These are phyloP conservation scores for Excoecaria agallocha DNA, from an alignment of 345 rosid species.

Conservation along the genomic window DNA sequence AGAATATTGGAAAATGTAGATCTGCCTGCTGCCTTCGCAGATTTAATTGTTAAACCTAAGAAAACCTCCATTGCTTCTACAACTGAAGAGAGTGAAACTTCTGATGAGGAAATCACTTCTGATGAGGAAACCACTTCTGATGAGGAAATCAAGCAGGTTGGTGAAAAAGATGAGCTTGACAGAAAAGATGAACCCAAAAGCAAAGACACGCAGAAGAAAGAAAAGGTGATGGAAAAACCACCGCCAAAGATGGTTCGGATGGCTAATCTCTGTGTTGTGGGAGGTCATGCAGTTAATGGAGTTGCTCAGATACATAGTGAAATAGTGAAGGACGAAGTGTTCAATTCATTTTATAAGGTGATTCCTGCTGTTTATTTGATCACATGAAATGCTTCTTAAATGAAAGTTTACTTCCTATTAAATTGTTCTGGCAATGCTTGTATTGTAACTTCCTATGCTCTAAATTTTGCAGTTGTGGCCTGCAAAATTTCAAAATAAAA, in stretches of 20 bases:
- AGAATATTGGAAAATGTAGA: slow-evolving; percentile 77
- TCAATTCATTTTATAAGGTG: slow-evolving; percentile 62
- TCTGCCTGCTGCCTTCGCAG: slow-evolving; percentile 58
- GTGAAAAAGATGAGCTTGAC: slow-evolving; percentile 26
- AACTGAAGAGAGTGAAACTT: slow-evolving; percentile 28
- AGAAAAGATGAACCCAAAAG: slow-evolving; percentile 11
- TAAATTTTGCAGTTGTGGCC: slow-evolving; percentile 62
- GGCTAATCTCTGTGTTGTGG: slow-evolving; percentile 61
- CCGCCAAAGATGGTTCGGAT: slow-evolving; percentile 41
- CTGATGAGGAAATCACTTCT: slow-evolving; percentile 25
- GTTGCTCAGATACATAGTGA: slow-evolving; percentile 82
- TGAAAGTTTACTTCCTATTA: not conserved
- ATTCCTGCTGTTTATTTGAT: not conserved
- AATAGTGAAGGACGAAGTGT: slow-evolving; percentile 68
- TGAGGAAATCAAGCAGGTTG: slow-evolving; percentile 24
- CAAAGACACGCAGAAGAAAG: slow-evolving; percentile 27
- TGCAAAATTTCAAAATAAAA: slow-evolving; percentile 69
- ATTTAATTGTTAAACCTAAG: slow-evolving; percentile 57
- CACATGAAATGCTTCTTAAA: not conserved
- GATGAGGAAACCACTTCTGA: slow-evolving; percentile 12
- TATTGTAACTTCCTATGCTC: slow-evolving; percentile 17
- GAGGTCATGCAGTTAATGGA: slow-evolving; percentile 75
- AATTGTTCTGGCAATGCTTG: not conserved
- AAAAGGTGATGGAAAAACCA: slow-evolving; percentile 37
- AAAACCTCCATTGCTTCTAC: slow-evolving; percentile 24